Evolutionary conservation across 139 green algal genomes (phyloP), one percentile per base, ranked within the genome.

Genomic region (Microglena sp.): DNA sequence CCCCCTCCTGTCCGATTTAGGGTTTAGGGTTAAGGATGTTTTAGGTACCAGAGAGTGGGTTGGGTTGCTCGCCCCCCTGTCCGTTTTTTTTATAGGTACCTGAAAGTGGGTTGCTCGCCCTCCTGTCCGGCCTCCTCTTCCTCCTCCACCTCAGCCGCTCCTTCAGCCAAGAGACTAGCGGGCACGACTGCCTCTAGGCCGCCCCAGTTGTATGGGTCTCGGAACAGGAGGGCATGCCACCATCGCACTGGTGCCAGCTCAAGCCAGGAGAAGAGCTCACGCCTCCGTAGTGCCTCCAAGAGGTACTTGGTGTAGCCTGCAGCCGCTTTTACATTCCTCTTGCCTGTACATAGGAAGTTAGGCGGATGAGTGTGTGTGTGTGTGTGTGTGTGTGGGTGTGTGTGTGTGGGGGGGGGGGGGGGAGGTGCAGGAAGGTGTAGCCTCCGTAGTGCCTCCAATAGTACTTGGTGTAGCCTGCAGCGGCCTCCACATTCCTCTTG

Each of bases 171-270:
- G 40, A 50, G 40, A 18, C 40, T 18, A 11, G 40, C 18, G 40
- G 63, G 31, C 63, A 69, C 50, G 3, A 5, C 40, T 2, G 60
- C 60, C 5, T 62, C 50, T 2, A 69, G 36, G 46, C 63, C 63
- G 22, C 63, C 76, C 59, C 81, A 93, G 76, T 96, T 95, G 84
- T 75, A 77, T 5, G 69, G 26, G 65, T 66, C 59, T 18, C 78
- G 73, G 72, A 89, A 95, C 54, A 96, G 77, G 64, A 96, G 80
- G 26, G 82, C 76, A 73, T 90, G 75, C 86, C 87, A 96, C 71
- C 82, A 88, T 46, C 64, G 65, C 30, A 54, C 5, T 21, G 86
- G 86, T 8, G 62, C 53, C 31, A 98, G 80, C 32, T 78, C 45
- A 36, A 98, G 69, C 79, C 78, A 92, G 40, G 62, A 26, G 63